phyloP scores from a whole-genome alignment of 129 eudicot species.

The Flaveria brownii region DNA sequence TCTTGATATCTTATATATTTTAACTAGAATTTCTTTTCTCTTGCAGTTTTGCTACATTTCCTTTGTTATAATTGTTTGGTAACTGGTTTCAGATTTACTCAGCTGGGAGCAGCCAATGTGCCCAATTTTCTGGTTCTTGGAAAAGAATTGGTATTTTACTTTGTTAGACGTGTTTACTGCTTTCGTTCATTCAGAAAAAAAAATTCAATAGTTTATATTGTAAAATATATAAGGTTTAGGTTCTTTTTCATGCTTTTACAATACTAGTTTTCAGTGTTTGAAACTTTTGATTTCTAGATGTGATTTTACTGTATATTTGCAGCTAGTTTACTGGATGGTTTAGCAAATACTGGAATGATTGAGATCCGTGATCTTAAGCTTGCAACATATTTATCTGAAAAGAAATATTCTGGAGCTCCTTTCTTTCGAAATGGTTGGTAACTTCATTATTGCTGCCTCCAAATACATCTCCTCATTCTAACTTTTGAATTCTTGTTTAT shows the following conservation, averaged over 20 bases:
- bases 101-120: slow-evolving; percentile 71
- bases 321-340: slow-evolving; percentile 69
- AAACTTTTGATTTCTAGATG: not conserved
- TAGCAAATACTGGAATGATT: slow-evolving; percentile 72
- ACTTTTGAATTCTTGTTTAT: not conserved
- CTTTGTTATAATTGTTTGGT: not conserved
- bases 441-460: not conserved
- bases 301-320: slow-evolving; percentile 25
- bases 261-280: not conserved
- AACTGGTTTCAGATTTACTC: slow-evolving; percentile 61
- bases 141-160: slow-evolving; percentile 59
- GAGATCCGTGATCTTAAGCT: slow-evolving; percentile 74
- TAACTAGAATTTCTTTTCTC: slow-evolving; percentile 1
- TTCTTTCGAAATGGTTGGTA: slow-evolving; percentile 79
- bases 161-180: slow-evolving; percentile 1
- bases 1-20: slow-evolving; percentile 10
- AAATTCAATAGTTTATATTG: not conserved
- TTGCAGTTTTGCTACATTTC: not conserved
- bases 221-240: slow-evolving; percentile 3
- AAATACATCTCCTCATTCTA: not conserved
- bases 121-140: slow-evolving; percentile 61
- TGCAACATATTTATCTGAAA: slow-evolving; percentile 74
- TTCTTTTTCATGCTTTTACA: not conserved
- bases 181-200: not conserved
- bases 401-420: slow-evolving; percentile 73